These are phyloP conservation scores for Linaria vulgaris DNA, from an alignment of 257 asterid species.

Conservation along the genomic window DNA sequence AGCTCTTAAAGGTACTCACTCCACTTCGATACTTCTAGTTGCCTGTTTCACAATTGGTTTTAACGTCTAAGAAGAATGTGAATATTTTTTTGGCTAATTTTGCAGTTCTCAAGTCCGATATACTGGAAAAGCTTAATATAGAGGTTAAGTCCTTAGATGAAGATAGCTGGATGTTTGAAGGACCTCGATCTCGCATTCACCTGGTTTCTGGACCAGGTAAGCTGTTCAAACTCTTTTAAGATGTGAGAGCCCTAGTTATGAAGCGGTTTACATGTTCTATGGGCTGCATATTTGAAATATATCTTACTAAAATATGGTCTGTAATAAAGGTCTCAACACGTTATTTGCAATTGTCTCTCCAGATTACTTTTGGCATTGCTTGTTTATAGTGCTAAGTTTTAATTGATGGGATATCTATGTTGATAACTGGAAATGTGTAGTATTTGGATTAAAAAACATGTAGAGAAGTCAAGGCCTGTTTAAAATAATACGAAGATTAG, in stretches of 20 bases:
- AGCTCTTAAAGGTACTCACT: slow-evolving; percentile 60
- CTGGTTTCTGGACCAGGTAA: slow-evolving; percentile 71
- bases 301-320: background rate
- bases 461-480: too few relatives aligned
- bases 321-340: background rate
- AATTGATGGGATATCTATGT: too few relatives aligned
- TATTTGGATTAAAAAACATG: too few relatives aligned
- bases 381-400: too few relatives aligned
- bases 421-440: too few relatives aligned
- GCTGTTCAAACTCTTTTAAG: background rate
- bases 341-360: background rate
- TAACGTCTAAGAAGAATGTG: slow-evolving; percentile 6
- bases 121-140: slow-evolving; percentile 66
- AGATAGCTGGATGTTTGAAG: slow-evolving; percentile 98
- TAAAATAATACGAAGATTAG: too few relatives aligned
- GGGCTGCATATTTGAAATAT: background rate
- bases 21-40: slow-evolving; percentile 9
- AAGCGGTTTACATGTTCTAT: too few relatives aligned
- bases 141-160: slow-evolving; percentile 89
- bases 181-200: slow-evolving; percentile 87
- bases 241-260: background rate
- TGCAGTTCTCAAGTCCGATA: slow-evolving; percentile 77
- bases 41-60: background rate
- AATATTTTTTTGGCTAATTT: slow-evolving; percentile 14
- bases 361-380: too few relatives aligned